These are phyloP conservation scores for Sphagnum magellanicum DNA, from an alignment of 228 moss, liverwort and hornwort species.

Conservation along the genomic window DNA sequence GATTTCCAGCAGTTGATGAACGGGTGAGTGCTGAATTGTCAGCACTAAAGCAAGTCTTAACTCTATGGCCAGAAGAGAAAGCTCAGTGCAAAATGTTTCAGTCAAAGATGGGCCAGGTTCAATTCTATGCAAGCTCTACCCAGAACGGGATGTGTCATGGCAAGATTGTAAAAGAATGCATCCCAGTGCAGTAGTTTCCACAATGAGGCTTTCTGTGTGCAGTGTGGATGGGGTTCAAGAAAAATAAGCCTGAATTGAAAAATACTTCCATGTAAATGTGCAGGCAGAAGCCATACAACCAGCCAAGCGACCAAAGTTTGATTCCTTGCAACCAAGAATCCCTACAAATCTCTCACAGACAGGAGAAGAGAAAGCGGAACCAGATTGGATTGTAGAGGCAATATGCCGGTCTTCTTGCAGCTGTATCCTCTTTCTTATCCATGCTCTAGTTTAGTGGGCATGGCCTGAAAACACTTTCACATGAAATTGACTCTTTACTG, in stretches of 20 bases:
- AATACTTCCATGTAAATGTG: constrained; percentile 6
- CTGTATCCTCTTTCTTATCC: constrained; percentile 28
- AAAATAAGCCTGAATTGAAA: background rate
- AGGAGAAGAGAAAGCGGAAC: constrained; percentile 15
- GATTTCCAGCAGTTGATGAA: constrained; percentile 36
- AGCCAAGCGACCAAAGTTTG: constrained; percentile 41
- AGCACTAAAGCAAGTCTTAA: constrained; percentile 22
- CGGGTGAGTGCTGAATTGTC: constrained; percentile 23
- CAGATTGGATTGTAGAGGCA: constrained; percentile 44
- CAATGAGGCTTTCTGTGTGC: background rate
- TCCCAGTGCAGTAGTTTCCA: background rate
- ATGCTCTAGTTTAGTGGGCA: background rate
- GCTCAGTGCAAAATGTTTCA: constrained; percentile 21
- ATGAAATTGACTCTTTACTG: no score
- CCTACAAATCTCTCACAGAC: constrained; percentile 10
- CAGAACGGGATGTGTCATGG: background rate
- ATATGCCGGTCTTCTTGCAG: constrained; percentile 35
- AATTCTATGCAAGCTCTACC: background rate
- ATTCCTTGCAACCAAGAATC: constrained; percentile 12
- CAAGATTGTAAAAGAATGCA: background rate
- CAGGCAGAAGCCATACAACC: constrained; percentile 18
- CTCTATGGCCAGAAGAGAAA: constrained; percentile 34
- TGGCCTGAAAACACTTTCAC: background rate
- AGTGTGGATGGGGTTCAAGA: background rate
- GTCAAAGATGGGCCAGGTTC: constrained; percentile 14